A percentile compares a stretch with the other conserved stretches of the same genome.
phyloP scores from a whole-genome alignment of 495 filamentous ascomycete genomes.

The Penicillium steckii region DNA sequence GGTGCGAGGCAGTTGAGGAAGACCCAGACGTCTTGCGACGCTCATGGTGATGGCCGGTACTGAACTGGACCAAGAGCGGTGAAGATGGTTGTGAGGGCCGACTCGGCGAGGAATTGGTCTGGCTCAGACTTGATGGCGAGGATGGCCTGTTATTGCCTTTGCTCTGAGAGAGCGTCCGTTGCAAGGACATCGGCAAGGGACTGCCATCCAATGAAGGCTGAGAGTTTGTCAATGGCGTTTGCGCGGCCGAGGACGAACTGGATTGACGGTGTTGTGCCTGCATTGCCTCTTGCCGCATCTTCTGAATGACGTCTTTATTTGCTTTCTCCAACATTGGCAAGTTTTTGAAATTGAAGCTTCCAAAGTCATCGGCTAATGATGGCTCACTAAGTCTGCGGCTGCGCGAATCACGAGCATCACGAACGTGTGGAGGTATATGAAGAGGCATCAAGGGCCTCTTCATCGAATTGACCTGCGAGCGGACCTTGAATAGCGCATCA shows the following conservation, averaged over 20 bases:
- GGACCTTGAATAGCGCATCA: constrained; percentile 87
- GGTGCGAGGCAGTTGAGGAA: constrained; percentile 78
- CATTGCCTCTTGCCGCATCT: constrained; percentile 83
- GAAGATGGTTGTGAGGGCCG: constrained; percentile 91
- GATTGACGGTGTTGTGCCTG: constrained; percentile 56
- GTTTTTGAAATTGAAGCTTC: constrained; percentile 95
- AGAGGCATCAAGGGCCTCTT: constrained; percentile 92
- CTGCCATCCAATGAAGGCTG: constrained; percentile 79
- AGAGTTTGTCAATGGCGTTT: constrained; percentile 41
- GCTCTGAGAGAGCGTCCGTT: constrained; percentile 77
- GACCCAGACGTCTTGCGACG: constrained; percentile 81
- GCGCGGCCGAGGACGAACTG: constrained; percentile 19
- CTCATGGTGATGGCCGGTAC: constrained; percentile 70
- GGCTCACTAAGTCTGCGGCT: constrained; percentile 89
- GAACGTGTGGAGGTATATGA: constrained; percentile 94
- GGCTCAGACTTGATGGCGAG: constrained; percentile 78
- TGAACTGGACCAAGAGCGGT: constrained; percentile 88
- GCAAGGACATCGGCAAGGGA: constrained; percentile 77
- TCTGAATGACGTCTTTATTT: constrained; percentile 97
- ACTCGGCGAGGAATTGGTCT: constrained; percentile 82
- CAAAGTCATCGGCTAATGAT: constrained; percentile 86
- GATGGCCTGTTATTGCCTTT: constrained; percentile 73
- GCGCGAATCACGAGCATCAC: constrained; percentile 72
- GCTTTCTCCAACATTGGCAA: constrained; percentile 94
- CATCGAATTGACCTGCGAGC: constrained; percentile 76